A percentile compares a stretch with the other conserved stretches of the same genome.
Conservation (phyloP, 345 rosid species). For the Gossypium herbaceum region DNA sequence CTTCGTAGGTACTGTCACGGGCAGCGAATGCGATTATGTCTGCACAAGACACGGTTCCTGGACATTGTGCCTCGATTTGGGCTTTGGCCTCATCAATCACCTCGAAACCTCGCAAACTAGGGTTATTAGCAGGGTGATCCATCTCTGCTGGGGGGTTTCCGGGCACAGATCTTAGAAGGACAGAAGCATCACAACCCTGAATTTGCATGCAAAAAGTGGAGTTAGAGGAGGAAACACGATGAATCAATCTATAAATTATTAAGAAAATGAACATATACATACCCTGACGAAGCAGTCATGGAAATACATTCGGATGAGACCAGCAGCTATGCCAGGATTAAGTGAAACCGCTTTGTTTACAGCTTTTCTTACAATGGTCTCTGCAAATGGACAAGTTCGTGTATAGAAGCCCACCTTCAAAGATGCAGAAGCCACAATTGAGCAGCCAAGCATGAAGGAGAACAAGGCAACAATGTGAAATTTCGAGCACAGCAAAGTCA, state of each 20-base stretch:
- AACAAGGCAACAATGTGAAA: background rate
- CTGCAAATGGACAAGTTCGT: constrained; percentile 20
- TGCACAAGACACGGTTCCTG: constrained; percentile 40
- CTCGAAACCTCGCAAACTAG: constrained; percentile 44
- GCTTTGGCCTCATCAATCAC: constrained; percentile 44
- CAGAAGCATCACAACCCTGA: constrained; percentile 50
- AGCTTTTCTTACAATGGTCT: constrained; percentile 22
- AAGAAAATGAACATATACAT: background rate
- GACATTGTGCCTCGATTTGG: constrained; percentile 33
- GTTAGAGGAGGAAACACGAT: background rate
- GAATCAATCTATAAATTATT: no score
- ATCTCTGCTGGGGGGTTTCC: constrained; percentile 26
- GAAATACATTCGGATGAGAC: constrained; percentile 35
- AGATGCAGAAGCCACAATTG: background rate
- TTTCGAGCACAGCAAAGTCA: background rate
- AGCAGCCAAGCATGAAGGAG: background rate
- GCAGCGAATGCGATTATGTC: constrained; percentile 50
- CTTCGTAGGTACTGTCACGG: constrained; percentile 26
- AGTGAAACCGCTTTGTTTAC: constrained; percentile 17
- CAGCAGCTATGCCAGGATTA: constrained; percentile 28
- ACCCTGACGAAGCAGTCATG: constrained; percentile 15
- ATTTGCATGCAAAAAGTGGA: background rate
- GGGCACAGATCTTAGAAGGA: constrained; percentile 29
- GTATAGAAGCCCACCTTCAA: constrained; percentile 26
- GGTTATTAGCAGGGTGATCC: constrained; percentile 35